Evolutionary conservation across 805 yeast genomes (phyloP).

Genomic region (Myxozyma sirexii): DNA sequence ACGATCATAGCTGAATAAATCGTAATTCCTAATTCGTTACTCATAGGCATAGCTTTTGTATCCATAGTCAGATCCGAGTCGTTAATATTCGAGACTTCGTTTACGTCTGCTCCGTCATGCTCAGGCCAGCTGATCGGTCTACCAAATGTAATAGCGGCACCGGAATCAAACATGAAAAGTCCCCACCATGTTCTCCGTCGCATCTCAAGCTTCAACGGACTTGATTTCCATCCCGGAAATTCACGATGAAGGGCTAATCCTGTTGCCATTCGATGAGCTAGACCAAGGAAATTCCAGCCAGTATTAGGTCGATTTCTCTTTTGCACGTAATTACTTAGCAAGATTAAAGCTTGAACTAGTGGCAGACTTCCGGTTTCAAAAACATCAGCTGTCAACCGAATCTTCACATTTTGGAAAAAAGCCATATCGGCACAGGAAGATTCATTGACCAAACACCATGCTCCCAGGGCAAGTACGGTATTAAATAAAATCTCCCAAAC

Average conservation of each 20-base stretch:
- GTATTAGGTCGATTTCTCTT: conserved; percentile 68
- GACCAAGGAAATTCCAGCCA: conserved; percentile 68
- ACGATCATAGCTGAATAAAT: conserved; percentile 61
- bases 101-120: conserved; percentile 52
- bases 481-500: conserved; percentile 59
- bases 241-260: conserved; percentile 66
- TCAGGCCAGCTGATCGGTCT: conserved; percentile 61
- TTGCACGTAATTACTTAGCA: conserved; percentile 63
- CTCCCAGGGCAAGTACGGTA: conserved; percentile 65
- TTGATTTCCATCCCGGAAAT: conserved; percentile 48
- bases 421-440: conserved; percentile 53
- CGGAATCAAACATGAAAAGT: conserved; percentile 62
- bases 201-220: conserved; percentile 53
- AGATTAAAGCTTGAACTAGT: conserved; percentile 55
- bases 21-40: conserved; percentile 48
- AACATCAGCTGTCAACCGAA: conserved; percentile 49
- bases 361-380: conserved; percentile 63
- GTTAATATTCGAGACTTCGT: conserved; percentile 54
- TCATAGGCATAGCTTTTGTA: conserved; percentile 36
- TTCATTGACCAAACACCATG: conserved; percentile 66
- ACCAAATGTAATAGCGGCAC: conserved; percentile 66
- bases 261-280: conserved; percentile 67
- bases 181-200: conserved; percentile 73
- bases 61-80: conserved; percentile 47
- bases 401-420: conserved; percentile 59